Evolutionary conservation across 1,139 yeast genomes (phyloP).

Genomic region (Candida frijolesensis): DNA sequence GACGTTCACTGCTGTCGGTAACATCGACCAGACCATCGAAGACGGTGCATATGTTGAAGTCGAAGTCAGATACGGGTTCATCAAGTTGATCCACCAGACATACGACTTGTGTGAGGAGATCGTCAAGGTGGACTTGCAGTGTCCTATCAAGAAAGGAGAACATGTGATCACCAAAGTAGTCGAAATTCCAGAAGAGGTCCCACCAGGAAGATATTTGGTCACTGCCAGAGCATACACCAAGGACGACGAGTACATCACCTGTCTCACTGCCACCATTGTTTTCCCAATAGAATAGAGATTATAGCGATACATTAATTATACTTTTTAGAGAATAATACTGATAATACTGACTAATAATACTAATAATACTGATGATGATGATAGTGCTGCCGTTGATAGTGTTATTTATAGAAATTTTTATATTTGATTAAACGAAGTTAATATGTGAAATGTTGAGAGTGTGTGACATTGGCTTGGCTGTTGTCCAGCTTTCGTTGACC

Average conservation of each 20-base stretch:
- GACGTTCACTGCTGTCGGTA: slow-evolving; percentile 76
- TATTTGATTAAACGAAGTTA: too few species aligned
- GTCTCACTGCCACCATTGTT: slow-evolving; percentile 78
- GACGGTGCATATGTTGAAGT: slow-evolving; percentile 94
- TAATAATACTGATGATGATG: background rate
- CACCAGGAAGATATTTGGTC: slow-evolving; percentile 90
- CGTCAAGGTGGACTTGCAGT: slow-evolving; percentile 74
- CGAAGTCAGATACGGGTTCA: slow-evolving; percentile 90
- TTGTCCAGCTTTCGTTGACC: too few species aligned
- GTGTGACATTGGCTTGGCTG: too few species aligned
- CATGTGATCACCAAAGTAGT: slow-evolving; percentile 69
- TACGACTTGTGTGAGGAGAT: slow-evolving; percentile 90
- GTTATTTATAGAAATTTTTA: background rate
- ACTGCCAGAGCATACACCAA: slow-evolving; percentile 86
- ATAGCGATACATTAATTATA: too few species aligned
- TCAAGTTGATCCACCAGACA: slow-evolving; percentile 80
- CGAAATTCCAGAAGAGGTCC: slow-evolving; percentile 88
- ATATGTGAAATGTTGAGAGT: too few species aligned
- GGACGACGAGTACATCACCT: slow-evolving; percentile 79
- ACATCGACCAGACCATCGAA: slow-evolving; percentile 52
- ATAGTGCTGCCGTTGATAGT: background rate
- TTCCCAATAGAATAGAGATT: slow-evolving; percentile 40
- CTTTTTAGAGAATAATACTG: background rate
- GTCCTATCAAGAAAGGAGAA: slow-evolving; percentile 77
- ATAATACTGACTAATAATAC: background rate